Evolutionary conservation across 2,329 filamentous ascomycete species (phyloP), one percentile per base, ranked within the genome.

Genomic region (Exophiala lecanii-corni): DNA sequence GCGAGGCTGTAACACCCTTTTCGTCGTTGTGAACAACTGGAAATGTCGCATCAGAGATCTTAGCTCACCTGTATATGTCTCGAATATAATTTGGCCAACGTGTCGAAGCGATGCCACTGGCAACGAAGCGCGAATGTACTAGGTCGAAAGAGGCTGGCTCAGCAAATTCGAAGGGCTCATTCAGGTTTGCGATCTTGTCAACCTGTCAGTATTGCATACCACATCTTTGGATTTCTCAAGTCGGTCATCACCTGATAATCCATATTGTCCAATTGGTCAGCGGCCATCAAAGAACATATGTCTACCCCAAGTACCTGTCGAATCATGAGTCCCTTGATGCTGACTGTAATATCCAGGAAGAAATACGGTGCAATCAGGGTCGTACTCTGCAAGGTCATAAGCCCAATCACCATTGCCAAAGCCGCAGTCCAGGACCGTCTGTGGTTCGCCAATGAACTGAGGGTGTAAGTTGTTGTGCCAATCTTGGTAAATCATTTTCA

Each of bases 51-150:
- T n/a, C n/a, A n/a, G n/a, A n/a, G n/a, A n/a, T n/a, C n/a, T n/a
- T 23, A 12, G 18, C 31, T 13, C 16, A 47, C 45, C 45, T 36
- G 26, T 47, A 25, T 19, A 47, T 47, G 36, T 47, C 45, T 21
- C 40, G 36, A 12, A 47, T 12, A 15, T 43, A 47, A 26, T 56
- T 64, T 2, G 66, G 66, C 76, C 76, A 81, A 9, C 45, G 19
- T n/a, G 35, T 40, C 54, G 80, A 68, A 36, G 69, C 72, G 45
- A 81, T 73, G 2, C 71, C 74, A 65, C 74, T 70, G 10, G 75
- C 72, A 1, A 75, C 73, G 43, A 76, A 71, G 2, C 79, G 68
- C n/a, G 73, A 71, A 55, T 81, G 78, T 23, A 82, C 71, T 45
- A 78, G 79, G 57, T 82, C 77, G 41, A 79, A 81, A 10, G 43